phyloP scores from a whole-genome alignment of 805 yeast genomes.

The Isabelozyma pseudorhagii region DNA sequence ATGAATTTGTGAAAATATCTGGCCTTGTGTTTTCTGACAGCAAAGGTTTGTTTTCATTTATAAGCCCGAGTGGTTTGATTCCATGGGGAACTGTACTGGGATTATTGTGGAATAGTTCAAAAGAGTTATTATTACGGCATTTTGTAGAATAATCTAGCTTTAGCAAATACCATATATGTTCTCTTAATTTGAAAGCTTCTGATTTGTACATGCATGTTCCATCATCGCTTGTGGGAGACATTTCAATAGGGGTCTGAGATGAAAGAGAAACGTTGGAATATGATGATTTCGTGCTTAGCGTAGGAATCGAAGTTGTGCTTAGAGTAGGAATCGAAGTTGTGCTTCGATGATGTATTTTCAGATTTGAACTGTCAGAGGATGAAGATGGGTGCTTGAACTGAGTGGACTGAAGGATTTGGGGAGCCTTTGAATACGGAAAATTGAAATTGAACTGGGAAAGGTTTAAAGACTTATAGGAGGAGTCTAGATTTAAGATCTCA shows the following conservation, averaged over 20 bases:
- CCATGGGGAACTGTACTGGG: background rate
- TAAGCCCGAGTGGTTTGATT: no score
- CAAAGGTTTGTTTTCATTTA: background rate
- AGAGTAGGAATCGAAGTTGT: background rate
- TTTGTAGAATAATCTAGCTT: slow-evolving; percentile 16
- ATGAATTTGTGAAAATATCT: background rate
- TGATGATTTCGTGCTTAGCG: background rate
- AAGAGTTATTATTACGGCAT: background rate
- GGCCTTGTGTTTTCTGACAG: background rate
- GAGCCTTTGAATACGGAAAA: background rate
- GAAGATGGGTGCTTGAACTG: background rate
- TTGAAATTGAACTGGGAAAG: slow-evolving; percentile 11
- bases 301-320: background rate
- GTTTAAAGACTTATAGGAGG: slow-evolving; percentile 18
- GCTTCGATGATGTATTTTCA: background rate
- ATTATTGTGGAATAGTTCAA: background rate
- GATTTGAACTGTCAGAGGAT: background rate
- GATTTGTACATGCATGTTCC: slow-evolving; percentile 5
- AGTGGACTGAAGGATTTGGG: background rate
- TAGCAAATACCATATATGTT: slow-evolving; percentile 28
- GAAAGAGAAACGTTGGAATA: background rate
- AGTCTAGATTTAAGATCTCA: slow-evolving; percentile 20
- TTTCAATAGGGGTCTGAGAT: background rate
- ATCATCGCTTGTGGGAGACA: background rate
- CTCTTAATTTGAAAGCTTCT: slow-evolving; percentile 27